Base-by-base conservation (phyloP, 192 early-diverging fungal species). In the Linnemannia exigua region DNA sequence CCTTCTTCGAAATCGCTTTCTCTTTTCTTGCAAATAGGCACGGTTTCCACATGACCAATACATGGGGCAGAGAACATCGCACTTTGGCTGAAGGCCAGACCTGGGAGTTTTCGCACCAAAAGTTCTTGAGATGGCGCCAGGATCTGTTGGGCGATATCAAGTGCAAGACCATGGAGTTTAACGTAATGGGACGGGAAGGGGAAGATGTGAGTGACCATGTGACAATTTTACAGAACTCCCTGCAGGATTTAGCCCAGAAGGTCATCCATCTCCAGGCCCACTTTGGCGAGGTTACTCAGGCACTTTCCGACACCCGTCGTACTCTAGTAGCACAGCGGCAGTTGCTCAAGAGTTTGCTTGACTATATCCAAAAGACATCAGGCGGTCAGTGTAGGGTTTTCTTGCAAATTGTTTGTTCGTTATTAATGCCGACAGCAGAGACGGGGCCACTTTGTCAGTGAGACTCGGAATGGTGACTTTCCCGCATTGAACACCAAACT, bases 1-100 rank as follows among this genome's bases (percentile, higher is more conserved):
- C 11, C n/a, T 68, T 5, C 44, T 70, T 38, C 19, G 14, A 52
- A 28, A 47, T 41, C 19, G 16, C 37, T 17, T 12, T 12, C n/a
- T 37, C 2, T 36, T 16, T 37, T 67, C 16, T 33, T 66, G 17
- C 11, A 1, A 47, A 52, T 75, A 92, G 91, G 89, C 94, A 96
- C 84, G 95, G 95, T 58, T 98, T 98, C 83, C 96, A 96, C 90
- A 98, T 97, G 87, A 92, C 96, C 33, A 98, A 97, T 91, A 97
- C 96, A 82, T 96, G 94, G 72, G 94, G 95, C 44, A 89, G 96
- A 66, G 94, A 95, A 11, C 94, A 95, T 81, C 91, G 96, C 58
- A 96, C 95, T 16, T 85, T 95, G 76, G 95, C 94, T 28, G 96
- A 97, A 82, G 96, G 96, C 88, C 96, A 97, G 84, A 95, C 96